These are phyloP conservation scores for Zarea fungicola DNA, from an alignment of 2,329 filamentous ascomycete species.

Conservation along the genomic window DNA sequence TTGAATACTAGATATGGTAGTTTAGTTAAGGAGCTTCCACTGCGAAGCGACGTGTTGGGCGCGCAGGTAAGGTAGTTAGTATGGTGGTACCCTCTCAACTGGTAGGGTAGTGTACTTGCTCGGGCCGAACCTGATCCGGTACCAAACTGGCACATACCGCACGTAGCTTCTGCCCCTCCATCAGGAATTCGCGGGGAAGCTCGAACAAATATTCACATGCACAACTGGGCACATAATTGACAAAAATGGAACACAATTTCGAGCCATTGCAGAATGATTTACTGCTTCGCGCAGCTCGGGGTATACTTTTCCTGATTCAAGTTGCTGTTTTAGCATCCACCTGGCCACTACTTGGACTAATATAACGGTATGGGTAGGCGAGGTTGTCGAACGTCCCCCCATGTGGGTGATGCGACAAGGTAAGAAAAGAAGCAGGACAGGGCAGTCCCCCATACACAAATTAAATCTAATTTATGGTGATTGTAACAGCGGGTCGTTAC, in stretches of 20 bases:
- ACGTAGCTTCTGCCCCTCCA: slow-evolving; percentile 1
- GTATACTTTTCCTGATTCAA: slow-evolving; percentile 41
- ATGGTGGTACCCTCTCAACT: not conserved
- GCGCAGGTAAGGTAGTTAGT: too few species aligned
- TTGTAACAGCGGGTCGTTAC: slow-evolving; percentile 74
- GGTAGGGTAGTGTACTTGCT: not conserved
- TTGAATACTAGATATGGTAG: not conserved
- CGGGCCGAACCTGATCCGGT: slow-evolving; percentile 11
- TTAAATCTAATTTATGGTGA: slow-evolving; percentile 6
- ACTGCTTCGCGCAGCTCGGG: slow-evolving; percentile 82
- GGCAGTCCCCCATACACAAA: not conserved
- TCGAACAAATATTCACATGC: slow-evolving; percentile 2
- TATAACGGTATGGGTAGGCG: slow-evolving; percentile 43
- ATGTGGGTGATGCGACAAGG: slow-evolving; percentile 99
- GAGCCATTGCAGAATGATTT: slow-evolving; percentile 88
- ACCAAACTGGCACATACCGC: slow-evolving; percentile 6
- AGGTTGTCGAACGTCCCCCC: slow-evolving; percentile 86
- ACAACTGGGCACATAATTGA: not conserved
- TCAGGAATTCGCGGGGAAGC: not conserved
- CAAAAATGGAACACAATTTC: slow-evolving; percentile 63
- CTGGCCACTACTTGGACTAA: slow-evolving; percentile 29
- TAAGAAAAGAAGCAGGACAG: slow-evolving; percentile 33
- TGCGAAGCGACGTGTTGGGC: not conserved
- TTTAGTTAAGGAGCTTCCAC: not conserved
- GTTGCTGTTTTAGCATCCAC: slow-evolving; percentile 17